A percentile compares a stretch with the other conserved stretches of the same genome.
Evolutionary conservation across 2,329 filamentous ascomycete species (phyloP).

Genomic region (Penicillium brasilianum): DNA sequence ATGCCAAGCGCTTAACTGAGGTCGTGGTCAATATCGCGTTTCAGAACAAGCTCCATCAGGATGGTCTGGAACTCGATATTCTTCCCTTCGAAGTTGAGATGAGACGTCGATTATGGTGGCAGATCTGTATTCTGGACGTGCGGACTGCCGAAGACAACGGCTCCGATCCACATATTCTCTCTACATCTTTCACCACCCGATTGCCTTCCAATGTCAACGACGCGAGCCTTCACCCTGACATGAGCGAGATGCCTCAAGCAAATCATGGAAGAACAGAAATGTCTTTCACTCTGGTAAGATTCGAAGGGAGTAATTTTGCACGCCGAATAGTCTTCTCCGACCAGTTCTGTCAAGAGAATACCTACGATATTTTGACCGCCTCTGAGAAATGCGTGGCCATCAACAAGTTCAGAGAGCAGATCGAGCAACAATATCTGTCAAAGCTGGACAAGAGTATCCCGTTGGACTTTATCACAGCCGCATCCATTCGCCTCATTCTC

Average conservation of each 20-base stretch:
- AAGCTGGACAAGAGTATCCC: constrained; percentile 22
- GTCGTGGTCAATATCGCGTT: neutral
- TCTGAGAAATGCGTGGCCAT: neutral
- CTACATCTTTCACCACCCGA: neutral
- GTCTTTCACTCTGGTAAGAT: neutral
- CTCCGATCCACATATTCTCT: neutral
- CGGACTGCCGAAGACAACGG: constrained; percentile 23
- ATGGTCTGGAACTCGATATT: constrained; percentile 26
- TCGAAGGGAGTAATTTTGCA: constrained; percentile 2
- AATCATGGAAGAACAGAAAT: neutral
- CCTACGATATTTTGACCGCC: neutral
- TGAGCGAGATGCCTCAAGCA: neutral
- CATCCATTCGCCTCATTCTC: constrained; percentile 22
- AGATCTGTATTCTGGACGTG: constrained; percentile 28
- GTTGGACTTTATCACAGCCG: constrained; percentile 20
- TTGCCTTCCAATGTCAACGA: constrained; percentile 1
- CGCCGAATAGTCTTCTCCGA: neutral
- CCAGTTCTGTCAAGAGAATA: neutral
- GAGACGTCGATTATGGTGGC: constrained; percentile 32
- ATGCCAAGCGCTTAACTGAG: neutral
- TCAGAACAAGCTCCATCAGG: neutral
- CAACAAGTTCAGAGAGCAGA: neutral
- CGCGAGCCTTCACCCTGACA: neutral
- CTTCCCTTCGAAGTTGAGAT: constrained; percentile 26
- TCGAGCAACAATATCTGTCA: constrained; percentile 20